Evolutionary conservation across 139 green algal genomes (phyloP).

Genomic region (Mesotaenium endlicherianum): DNA sequence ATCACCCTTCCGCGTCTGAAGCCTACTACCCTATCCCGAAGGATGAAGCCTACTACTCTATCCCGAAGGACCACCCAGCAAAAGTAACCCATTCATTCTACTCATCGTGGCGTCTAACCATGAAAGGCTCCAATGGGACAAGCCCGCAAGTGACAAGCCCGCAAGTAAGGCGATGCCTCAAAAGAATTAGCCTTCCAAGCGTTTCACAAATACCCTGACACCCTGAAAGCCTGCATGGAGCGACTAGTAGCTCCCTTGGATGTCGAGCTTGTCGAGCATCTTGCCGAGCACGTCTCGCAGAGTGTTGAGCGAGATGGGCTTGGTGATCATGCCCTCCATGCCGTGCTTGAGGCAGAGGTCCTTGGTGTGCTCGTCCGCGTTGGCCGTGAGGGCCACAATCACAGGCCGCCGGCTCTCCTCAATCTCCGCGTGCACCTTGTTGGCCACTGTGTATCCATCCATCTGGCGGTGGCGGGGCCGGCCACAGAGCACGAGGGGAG

Average conservation of each 20-base stretch:
- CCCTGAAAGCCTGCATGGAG: not conserved
- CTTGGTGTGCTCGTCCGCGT: slow-evolving; percentile 33
- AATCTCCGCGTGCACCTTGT: slow-evolving; percentile 8
- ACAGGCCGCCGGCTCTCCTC: not conserved
- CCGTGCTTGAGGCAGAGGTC: slow-evolving; percentile 44
- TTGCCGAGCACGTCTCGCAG: slow-evolving; percentile 28
- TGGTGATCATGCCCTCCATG: slow-evolving; percentile 49
- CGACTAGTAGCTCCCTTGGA: not conserved
- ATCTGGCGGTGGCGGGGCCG: not conserved
- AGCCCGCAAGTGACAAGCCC: not conserved
- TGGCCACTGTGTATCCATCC: slow-evolving; percentile 30
- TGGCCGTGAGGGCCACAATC: slow-evolving; percentile 50
- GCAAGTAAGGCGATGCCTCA: not conserved
- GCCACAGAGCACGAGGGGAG: not conserved
- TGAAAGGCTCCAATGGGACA: not conserved
- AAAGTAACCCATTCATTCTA: too few relatives aligned
- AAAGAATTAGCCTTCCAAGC: not conserved
- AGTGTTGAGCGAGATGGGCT: slow-evolving; percentile 50
- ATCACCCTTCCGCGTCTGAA: too few relatives aligned
- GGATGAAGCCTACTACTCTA: too few relatives aligned
- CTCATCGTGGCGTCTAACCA: not conserved
- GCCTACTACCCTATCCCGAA: too few relatives aligned
- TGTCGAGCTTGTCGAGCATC: slow-evolving; percentile 3
- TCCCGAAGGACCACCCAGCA: too few relatives aligned
- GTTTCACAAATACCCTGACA: not conserved